These are phyloP conservation scores for Penicillium sp. DNA, from an alignment of 2,329 filamentous ascomycete genomes.

Conservation along the genomic window DNA sequence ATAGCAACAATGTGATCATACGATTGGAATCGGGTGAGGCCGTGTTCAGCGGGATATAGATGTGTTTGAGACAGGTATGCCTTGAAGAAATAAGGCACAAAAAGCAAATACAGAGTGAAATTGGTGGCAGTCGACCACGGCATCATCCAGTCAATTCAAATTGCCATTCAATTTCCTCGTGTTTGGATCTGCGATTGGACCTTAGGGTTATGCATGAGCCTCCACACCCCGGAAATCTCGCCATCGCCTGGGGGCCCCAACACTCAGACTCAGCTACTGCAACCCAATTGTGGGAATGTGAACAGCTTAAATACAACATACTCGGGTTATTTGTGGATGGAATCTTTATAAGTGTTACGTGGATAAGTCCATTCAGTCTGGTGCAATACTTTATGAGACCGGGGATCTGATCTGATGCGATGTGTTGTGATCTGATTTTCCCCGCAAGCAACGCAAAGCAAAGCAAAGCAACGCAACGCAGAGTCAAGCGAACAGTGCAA, in stretches of 20 bases:
- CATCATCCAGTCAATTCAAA: no score
- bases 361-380: background rate
- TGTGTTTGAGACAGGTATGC: background rate
- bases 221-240: constrained; percentile 2
- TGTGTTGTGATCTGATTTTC: background rate
- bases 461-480: background rate
- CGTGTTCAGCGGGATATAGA: no score
- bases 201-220: no score
- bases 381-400: background rate
- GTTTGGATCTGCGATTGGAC: no score
- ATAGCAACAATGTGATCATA: background rate
- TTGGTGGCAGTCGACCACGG: no score
- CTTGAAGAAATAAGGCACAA: constrained; percentile 11
- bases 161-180: no score
- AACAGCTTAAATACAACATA: no score
- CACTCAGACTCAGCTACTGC: no score
- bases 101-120: background rate
- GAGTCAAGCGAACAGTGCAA: constrained; percentile 4
- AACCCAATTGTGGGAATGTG: no score
- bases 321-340: no score
- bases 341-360: no score
- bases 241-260: background rate
- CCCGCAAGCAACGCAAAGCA: constrained; percentile 1
- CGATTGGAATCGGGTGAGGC: background rate
- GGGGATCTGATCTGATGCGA: background rate